phyloP scores from a whole-genome alignment of 345 rosid species.

The Syzygium grande region DNA sequence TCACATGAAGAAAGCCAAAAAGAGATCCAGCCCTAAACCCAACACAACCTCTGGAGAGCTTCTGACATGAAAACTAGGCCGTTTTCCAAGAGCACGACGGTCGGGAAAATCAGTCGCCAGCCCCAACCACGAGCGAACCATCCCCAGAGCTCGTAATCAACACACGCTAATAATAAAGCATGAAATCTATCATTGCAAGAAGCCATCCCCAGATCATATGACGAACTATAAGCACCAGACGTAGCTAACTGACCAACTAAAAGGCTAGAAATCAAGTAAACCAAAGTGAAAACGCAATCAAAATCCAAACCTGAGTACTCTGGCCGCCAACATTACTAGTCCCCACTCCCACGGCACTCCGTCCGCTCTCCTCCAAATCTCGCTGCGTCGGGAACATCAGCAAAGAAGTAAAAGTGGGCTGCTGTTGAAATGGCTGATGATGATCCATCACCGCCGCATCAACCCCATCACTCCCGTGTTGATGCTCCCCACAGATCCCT shows the following conservation, averaged over 20 bases:
- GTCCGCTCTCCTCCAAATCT: neutral
- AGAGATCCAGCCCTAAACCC: neutral
- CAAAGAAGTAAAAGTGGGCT: neutral
- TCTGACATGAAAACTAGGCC: neutral
- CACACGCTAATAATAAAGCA: neutral
- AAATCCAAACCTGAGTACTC: neutral
- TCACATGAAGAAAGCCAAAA: neutral
- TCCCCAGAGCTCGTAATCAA: neutral
- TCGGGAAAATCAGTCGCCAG: neutral
- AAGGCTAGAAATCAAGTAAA: neutral
- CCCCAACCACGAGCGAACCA: neutral
- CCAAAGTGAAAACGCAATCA: neutral
- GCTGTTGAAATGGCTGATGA: neutral
- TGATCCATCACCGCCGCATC: neutral
- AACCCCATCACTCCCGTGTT: neutral
- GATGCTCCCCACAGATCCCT: neutral
- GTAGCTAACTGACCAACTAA: neutral
- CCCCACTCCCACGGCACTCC: neutral
- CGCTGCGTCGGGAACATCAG: neutral
- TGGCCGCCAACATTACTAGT: neutral
- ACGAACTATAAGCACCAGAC: neutral
- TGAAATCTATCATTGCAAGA: neutral
- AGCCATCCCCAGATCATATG: neutral
- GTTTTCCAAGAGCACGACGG: neutral
- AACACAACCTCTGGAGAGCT: neutral